Evolutionary conservation across 2,329 filamentous ascomycete species (phyloP), one percentile per base, ranked within the genome.

Genomic region (Truncatella angustata): DNA sequence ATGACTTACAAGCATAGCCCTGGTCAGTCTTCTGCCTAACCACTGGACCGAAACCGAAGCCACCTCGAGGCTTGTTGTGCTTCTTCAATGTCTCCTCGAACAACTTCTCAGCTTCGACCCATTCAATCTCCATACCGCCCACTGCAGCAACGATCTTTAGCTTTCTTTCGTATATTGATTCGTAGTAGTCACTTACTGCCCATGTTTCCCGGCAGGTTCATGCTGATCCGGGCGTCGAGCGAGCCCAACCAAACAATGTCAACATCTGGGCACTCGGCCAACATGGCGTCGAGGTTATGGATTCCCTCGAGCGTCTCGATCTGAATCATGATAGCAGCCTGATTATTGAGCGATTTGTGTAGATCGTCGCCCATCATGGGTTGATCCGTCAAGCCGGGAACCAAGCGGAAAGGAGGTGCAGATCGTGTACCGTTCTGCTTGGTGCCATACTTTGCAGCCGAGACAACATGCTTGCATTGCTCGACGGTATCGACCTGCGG

Each of bases 251-350:
- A 78, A 14, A 76, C 73, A 16, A 70, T 60, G 57, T 78, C 75
- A 26, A 78, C 74, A 36, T 76, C 70, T 1, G 72, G 71, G 23
- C 68, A 67, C 52, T 69, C 71, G 12, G 73, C 75, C 26, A 79
- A 67, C 51, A 78, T 77, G 35, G 65, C 73, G 55, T 78, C 75
- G n/a, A 78, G 72, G 59, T 78, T 77, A 49, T 73, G 60, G 52
- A 77, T 64, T 39, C 67, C 75, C 48, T 67, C 62, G 4, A 71
- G 57, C 1, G 68, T 63, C 60, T 78, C 76, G 35, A 78, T 73
- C 59, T 78, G 75, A 44, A 78, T 74, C 64, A 77, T 72, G 52
- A 78, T 62, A 42, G 75, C 75, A 1, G 75, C 74, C 60, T 77
- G 75, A 48, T 72, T 59, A 60, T 78, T 78, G 26, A 75, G 47